A percentile compares a stretch with the other conserved stretches of the same genome.
Evolutionary conservation across 441 rosid genomes (phyloP).

Genomic region (Gossypium lobatum): DNA sequence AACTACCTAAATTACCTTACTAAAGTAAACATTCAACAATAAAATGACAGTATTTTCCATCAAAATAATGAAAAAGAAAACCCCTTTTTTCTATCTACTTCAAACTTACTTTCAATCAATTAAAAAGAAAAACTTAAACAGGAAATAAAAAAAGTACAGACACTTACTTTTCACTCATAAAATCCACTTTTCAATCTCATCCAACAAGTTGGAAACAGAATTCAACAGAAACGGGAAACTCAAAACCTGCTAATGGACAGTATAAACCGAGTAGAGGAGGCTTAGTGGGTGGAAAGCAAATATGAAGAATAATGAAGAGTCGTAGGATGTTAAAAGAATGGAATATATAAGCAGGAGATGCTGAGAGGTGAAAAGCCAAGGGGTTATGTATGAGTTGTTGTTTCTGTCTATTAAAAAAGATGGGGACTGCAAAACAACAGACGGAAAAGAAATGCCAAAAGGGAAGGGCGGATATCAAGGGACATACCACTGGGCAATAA

Average conservation of each 20-base stretch:
- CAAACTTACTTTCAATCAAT: neutral
- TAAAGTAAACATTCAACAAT: neutral
- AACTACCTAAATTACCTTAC: neutral
- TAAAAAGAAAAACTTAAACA: neutral
- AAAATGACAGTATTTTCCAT: neutral
- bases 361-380: slow-evolving; percentile 19
- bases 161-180: neutral
- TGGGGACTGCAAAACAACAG: slow-evolving; percentile 10
- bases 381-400: neutral
- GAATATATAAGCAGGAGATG: slow-evolving; percentile 1
- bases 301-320: slow-evolving; percentile 15
- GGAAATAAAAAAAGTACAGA: neutral
- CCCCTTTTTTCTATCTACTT: neutral
- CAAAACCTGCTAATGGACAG: neutral
- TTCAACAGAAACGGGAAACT: neutral
- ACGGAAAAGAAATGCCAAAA: slow-evolving; percentile 11
- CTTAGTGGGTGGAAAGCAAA: neutral
- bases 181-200: neutral
- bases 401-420: neutral
- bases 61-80: neutral
- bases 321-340: neutral
- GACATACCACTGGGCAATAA: slow-evolving; percentile 27
- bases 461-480: slow-evolving; percentile 18
- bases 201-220: neutral
- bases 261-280: neutral